Evolutionary conservation across 495 filamentous ascomycete species (phyloP).

Genomic region (Penicillium flavigenum): DNA sequence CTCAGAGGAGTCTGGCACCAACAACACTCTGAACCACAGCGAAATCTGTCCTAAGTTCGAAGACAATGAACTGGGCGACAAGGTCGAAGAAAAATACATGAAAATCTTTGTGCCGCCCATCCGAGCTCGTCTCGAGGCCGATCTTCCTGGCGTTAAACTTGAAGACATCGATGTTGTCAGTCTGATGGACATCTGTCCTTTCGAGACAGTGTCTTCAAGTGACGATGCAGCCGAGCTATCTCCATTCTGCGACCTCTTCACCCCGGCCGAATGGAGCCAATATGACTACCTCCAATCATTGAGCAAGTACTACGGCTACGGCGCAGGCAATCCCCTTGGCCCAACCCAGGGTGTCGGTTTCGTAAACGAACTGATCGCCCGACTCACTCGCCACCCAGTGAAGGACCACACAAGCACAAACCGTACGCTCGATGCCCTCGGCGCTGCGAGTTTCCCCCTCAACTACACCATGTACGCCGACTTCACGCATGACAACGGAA

Average conservation of each 20-base stretch:
- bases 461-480: conserved; percentile 69
- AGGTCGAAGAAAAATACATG: conserved; percentile 53
- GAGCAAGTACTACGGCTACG: conserved; percentile 78
- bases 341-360: conserved; percentile 82
- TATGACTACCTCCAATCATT: conserved; percentile 78
- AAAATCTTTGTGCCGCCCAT: conserved; percentile 61
- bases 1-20: conserved; percentile 57
- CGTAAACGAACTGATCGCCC: conserved; percentile 80
- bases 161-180: conserved; percentile 56
- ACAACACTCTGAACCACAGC: conserved; percentile 74
- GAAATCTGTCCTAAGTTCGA: conserved; percentile 63
- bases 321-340: conserved; percentile 71
- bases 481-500: conserved; percentile 85
- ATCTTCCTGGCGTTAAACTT: conserved; percentile 62
- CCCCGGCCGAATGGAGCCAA: conserved; percentile 60
- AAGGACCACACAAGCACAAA: conserved; percentile 70
- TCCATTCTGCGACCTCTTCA: conserved; percentile 73
- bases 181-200: conserved; percentile 86
- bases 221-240: conserved; percentile 43
- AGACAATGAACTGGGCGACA: conserved; percentile 43
- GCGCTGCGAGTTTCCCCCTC: conserved; percentile 65
- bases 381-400: conserved; percentile 66
- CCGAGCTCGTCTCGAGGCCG: conserved; percentile 56
- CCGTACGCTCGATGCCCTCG: conserved; percentile 60
- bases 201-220: conserved; percentile 63